Base-by-base conservation (phyloP, 2,329 filamentous ascomycete species). In the Colletotrichum sp. region DNA sequence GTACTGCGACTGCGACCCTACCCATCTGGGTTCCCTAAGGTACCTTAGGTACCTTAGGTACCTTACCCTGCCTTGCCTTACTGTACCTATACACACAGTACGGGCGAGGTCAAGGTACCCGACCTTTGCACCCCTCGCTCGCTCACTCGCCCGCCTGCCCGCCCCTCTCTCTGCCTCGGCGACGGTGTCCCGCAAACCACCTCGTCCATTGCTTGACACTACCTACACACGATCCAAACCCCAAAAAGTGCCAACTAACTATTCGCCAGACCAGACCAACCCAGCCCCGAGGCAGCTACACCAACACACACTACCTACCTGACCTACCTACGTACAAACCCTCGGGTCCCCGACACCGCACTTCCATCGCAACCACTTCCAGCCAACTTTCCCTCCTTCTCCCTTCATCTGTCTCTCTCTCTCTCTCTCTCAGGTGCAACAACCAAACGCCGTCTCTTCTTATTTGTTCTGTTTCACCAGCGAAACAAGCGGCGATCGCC, bases 211-310 rank as follows among this genome's bases (percentile, higher is more conserved):
- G 59, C 66, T 59, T 69, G 63, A 66, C 70, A 49, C 68, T 52
- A 63, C 68, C 34, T 55, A 60, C 69, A 36, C 65, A 76, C 26
- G 28, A 21, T 52, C 36, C 30, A 49, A 49, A 76, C 63, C 67
- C 67, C 26, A 66, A 65, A 21, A 21, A 57, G 64, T 69, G 34
- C 73, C 52, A 76, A 73, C 73, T 76, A 60, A 76, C 69, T 60
- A n/a, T 76, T 73, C 70, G 70, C 73, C 73, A 76, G 73, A 60
- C 52, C 70, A 73, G 70, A 55, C 55, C 69, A 72, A 64, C 69
- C 69, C 63, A 72, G 69, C 70, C 73, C 70, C 64, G 70, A 73
- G 73, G 64, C 64, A 69, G 64, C 57, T 68, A 39, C 62, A 59
- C 62, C 28, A 49, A 7, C 44, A 49, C 44, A 49, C 44, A 36